Evolutionary conservation across 345 rosid species (phyloP).

Genomic region (Hibiscus mutabilis): DNA sequence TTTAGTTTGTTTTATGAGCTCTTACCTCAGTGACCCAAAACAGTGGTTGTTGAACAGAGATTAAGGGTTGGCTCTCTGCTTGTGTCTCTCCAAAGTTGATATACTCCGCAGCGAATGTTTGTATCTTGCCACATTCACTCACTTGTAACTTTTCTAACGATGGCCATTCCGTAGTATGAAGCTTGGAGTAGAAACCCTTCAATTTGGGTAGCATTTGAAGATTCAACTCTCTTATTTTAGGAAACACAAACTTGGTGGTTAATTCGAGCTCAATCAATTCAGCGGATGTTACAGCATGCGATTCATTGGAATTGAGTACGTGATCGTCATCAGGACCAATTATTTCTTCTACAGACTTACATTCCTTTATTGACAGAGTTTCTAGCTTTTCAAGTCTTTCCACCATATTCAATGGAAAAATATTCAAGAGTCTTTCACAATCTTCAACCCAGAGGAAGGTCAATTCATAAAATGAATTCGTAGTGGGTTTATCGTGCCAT

Average conservation of each 20-base stretch:
- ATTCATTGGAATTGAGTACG: neutral
- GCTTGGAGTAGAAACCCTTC: neutral
- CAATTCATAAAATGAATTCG: neutral
- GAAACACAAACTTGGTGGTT: neutral
- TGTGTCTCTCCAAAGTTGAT: no score
- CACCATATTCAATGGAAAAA: neutral
- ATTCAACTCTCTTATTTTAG: neutral
- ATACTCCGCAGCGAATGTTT: no score
- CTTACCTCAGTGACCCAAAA: no score
- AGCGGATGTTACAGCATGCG: neutral
- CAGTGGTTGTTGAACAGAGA: no score
- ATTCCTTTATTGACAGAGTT: neutral
- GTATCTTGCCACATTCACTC: neutral
- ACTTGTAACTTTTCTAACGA: neutral
- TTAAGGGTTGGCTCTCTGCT: no score
- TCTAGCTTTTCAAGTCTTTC: neutral
- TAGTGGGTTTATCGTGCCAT: neutral
- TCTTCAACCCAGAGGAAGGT: neutral
- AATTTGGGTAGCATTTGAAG: neutral
- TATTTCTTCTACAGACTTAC: neutral
- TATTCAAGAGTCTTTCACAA: neutral
- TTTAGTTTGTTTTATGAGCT: no score
- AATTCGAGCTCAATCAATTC: neutral
- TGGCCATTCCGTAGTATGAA: conserved; percentile 14
- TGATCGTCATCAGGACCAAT: neutral